These are phyloP conservation scores for Mycena floridula DNA, from an alignment of 768 basidiomycete genomes.

Conservation along the genomic window DNA sequence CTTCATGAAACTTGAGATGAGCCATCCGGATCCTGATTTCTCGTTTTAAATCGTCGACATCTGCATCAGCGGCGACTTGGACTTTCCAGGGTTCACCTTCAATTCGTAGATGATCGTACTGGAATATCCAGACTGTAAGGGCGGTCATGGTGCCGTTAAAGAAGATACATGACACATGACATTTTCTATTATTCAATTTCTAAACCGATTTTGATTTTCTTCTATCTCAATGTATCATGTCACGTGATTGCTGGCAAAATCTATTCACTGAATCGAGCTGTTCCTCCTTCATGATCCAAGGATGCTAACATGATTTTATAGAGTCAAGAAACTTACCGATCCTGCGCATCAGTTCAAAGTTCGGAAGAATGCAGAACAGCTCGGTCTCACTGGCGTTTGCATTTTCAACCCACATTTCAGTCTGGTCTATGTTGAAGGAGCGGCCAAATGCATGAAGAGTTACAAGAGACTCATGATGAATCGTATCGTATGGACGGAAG, in stretches of 20 bases:
- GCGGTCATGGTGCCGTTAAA: conserved; percentile 70
- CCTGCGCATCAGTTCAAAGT: conserved; percentile 95
- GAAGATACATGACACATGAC: no score
- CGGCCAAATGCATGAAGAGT: conserved; percentile 73
- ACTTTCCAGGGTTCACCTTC: no score
- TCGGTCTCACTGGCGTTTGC: conserved; percentile 80
- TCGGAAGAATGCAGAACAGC: conserved; percentile 91
- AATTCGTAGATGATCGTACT: no score
- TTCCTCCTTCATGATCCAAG: conserved; percentile 2
- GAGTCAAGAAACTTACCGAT: conserved; percentile 85
- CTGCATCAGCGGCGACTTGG: no score
- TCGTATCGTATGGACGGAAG: conserved; percentile 93
- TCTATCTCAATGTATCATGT: no score
- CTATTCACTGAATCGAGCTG: no score
- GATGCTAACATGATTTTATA: conserved; percentile 24
- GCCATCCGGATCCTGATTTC: no score
- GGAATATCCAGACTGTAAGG: no score
- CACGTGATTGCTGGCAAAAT: no score
- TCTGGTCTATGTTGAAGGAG: conserved; percentile 93
- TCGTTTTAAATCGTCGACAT: no score
- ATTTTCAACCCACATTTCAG: conserved; percentile 88
- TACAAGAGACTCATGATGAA: conserved; percentile 84
- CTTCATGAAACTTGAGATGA: no score
- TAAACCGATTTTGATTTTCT: conserved; percentile 2
- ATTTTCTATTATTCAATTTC: no score